Evolutionary conservation across 116 monocot species (phyloP), one percentile per base, ranked within the genome.

Genomic region (Posidonia oceanica): DNA sequence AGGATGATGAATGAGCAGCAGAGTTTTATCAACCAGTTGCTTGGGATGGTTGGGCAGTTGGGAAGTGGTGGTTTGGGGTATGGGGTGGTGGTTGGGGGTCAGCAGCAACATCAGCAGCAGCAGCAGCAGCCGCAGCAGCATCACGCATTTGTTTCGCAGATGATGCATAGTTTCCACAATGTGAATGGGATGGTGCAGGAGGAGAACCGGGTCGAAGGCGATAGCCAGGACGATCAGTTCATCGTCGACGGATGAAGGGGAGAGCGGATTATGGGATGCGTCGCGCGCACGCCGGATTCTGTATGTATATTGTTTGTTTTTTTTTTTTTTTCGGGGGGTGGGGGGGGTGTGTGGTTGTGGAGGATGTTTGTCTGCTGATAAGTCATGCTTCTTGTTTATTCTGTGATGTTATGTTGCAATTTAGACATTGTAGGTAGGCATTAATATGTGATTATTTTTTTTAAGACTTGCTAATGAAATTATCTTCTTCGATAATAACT

Each of bases 141-240:
- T 29, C 29, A 29, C 29, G 61, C 66, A 10, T 80, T 68, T 61
- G 57, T 71, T 13, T 76, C 76, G 5, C 76, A 81, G 42, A 73
- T 76, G 81, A 81, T 81, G 72, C 76, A 73, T 68, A 69, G 59
- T 14, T 57, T 81, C 36, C 72, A 72, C 14, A 72, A 78, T 38
- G 48, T 74, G 37, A 78, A 70, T 63, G 29, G 29, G 1, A 29
- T 29, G 29, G 29, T 29, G 29, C 29, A 29, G 29, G 78, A 63
- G 7, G 78, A 82, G 52, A 71, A 62, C 53, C 51, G 78, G 38
- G 70, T 67, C 3, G 77, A 29, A 18, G 74, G 75, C 1, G 82
- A 78, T 59, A 74, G 67, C 39, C 82, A 70, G 66, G 82, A 78
- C 7, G 82, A 82, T 18, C 77, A 82, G 42, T 82, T 82, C 71